Evolutionary conservation across 768 basidiomycete species (phyloP), one percentile per base, ranked within the genome.

Genomic region (Kwoniella shandongensis): DNA sequence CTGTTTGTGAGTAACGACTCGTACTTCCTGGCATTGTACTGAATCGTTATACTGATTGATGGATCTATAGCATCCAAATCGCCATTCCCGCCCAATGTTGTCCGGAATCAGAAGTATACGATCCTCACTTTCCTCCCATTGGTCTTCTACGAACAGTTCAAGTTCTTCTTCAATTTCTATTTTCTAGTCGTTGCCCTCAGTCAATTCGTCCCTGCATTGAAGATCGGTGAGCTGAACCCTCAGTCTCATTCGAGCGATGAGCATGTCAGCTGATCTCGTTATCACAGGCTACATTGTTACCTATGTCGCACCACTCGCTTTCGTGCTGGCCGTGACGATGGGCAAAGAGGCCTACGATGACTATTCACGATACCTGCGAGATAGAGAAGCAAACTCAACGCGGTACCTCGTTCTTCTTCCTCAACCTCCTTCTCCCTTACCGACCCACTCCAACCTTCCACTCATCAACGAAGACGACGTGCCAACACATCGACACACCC

Each of bases 261-360:
- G 12, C 20, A 25, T 20, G 4, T 7, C 36, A 0, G 11, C 5
- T 29, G 23, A 13, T 44, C 39, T 23, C 1, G 13, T 22, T 23
- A 15, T 45, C 25, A 13, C 70, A 93, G 93, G 93, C 7, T 97
- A 91, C 74, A 91, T 98, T 62, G 81, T 88, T 44, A 99, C 96
- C 20, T 99, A 98, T 74, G 84, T 98, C 56, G 94, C 91, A 0
- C 96, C 96, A 1, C 83, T 99, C 7, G 94, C 90, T 0, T 97
- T 99, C 69, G 96, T 99, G 1, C 81, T 99, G 1, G 84, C 80
- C 59, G 89, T 99, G 4, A 98, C 96, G 2, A 93, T 98, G 84
- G 94, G 94, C 20, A 99, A 99, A 76, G 96, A 99, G 77, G 96
- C 96, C 2, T 94, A 91, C 70, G 96, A 99, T 74, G 94, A 99